Evolutionary conservation across 768 basidiomycete genomes (phyloP).

Genomic region (Artomyces pyxidatus): DNA sequence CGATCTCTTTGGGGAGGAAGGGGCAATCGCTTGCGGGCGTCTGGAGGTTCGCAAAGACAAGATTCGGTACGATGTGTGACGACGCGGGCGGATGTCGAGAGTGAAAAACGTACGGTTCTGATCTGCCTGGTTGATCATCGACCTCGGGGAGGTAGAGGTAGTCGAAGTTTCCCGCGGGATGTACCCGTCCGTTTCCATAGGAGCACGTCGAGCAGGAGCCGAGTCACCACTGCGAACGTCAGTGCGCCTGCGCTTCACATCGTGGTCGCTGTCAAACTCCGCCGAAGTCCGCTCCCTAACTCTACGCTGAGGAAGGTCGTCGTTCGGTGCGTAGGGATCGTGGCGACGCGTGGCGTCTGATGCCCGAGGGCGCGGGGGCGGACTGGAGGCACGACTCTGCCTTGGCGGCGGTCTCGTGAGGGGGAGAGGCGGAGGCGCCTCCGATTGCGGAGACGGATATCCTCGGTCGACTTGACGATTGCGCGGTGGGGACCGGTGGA

Average conservation of each 20-base stretch:
- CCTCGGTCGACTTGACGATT: slow-evolving; percentile 10
- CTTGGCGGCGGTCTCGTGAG: not conserved
- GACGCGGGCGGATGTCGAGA: slow-evolving; percentile 3
- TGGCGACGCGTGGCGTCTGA: slow-evolving; percentile 2
- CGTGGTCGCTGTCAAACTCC: slow-evolving; percentile 7
- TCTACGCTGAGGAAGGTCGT: slow-evolving; percentile 10
- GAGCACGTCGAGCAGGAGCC: slow-evolving; percentile 5
- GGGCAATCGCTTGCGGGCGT: slow-evolving; percentile 11
- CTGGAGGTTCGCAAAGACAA: slow-evolving; percentile 10
- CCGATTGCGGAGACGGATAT: slow-evolving; percentile 8
- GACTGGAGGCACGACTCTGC: slow-evolving; percentile 10
- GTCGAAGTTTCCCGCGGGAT: slow-evolving; percentile 5
- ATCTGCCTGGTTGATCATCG: slow-evolving; percentile 8
- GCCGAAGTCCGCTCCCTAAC: slow-evolving; percentile 4
- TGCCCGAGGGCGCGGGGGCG: slow-evolving; percentile 6
- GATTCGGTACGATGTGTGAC: slow-evolving; percentile 5
- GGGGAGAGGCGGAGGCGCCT: slow-evolving; percentile 1
- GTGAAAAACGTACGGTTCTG: slow-evolving; percentile 11
- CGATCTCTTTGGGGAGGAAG: slow-evolving; percentile 16
- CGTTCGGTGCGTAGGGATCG: slow-evolving; percentile 4
- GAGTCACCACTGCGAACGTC: slow-evolving; percentile 8
- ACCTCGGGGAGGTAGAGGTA: slow-evolving; percentile 10
- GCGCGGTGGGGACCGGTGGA: slow-evolving; percentile 10
- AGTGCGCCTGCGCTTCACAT: slow-evolving; percentile 11
- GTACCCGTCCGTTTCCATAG: slow-evolving; percentile 5